Evolutionary conservation across 371 early-diverging fungal species (phyloP).

Genomic region (Saksenaea oblongispora): DNA sequence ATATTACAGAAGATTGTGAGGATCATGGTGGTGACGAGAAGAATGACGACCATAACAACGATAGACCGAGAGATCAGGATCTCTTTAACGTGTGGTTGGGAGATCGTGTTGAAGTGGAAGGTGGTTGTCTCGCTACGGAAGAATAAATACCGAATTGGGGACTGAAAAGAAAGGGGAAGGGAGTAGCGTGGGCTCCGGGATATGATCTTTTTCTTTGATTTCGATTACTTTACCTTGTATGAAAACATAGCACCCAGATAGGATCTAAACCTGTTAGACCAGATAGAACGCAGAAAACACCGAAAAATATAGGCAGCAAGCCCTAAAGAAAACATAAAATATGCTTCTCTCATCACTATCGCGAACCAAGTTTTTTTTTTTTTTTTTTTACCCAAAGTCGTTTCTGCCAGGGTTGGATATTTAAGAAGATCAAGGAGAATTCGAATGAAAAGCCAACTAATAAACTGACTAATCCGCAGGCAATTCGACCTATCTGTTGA

Average conservation of each 20-base stretch:
- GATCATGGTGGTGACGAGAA: constrained; percentile 20
- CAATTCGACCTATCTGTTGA: constrained; percentile 56
- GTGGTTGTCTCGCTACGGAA: constrained; percentile 42
- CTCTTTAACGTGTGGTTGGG: constrained; percentile 28
- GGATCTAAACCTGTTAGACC: constrained; percentile 47
- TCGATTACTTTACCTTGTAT: constrained; percentile 47
- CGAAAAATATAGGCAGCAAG: constrained; percentile 37
- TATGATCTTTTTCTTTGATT: too few relatives aligned
- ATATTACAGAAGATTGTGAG: constrained; percentile 33
- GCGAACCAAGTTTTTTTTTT: neutral
- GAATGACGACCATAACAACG: constrained; percentile 11
- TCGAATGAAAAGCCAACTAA: constrained; percentile 59
- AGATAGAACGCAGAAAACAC: constrained; percentile 36
- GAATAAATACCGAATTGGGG: neutral
- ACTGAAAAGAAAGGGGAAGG: neutral
- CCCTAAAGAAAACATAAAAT: constrained; percentile 28
- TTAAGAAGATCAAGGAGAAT: constrained; percentile 61
- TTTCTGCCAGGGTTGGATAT: constrained; percentile 48
- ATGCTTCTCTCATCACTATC: neutral
- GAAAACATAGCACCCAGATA: constrained; percentile 41
- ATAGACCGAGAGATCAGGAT: constrained; percentile 29
- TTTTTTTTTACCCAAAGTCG: constrained; percentile 56
- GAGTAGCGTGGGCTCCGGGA: too few relatives aligned
- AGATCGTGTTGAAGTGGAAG: constrained; percentile 39
- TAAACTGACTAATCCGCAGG: constrained; percentile 46